Evolutionary conservation across 352 stramenopile species (phyloP), one percentile per base, ranked within the genome.

Genomic region (Globisporangium abappressorium): DNA sequence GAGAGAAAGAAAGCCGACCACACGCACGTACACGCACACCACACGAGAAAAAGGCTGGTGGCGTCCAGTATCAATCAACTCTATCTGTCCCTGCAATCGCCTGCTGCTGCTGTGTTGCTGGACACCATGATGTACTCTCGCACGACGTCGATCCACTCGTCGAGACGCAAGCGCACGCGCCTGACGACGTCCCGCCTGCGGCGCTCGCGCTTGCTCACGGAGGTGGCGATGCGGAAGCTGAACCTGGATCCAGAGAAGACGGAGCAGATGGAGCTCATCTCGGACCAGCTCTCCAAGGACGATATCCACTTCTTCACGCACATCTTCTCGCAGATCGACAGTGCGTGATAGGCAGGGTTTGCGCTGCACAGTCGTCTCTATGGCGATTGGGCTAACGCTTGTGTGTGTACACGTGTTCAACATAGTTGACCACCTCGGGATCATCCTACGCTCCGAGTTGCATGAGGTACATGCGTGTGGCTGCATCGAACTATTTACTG

Each of bases 241-340:
- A 87, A 90, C 43, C 34, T 90, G 54, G 79, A 88, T 36, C 81
- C 79, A 9, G 76, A 79, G 56, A 90, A 90, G 64, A 87, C 79
- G 18, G 73, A 84, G 64, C 77, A 80, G 65, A 87, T 89, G 70
- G 73, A 82, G 62, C 64, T 76, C 51, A 89, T 90, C 71, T 82
- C 80, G 9, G 70, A 81, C 46, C 76, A 86, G 64, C 74, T 90
- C 24, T 83, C 80, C 20, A 62, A 73, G 2, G 77, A 87, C 8
- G 82, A 90, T 57, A 77, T 84, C 61, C 77, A 70, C 46, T 90
- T 90, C 66, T 89, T 90, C 76, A 74, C 73, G 9, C 78, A 90
- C 73, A 89, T 90, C 56, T 90, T 90, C 70, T 75, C 71, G 36
- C 80, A 90, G 64, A 90, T 90, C 66, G 80, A 90, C 64, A 73